Conservation (phyloP, 2,329 filamentous ascomycete species). For the Verticillium klebahnii region DNA sequence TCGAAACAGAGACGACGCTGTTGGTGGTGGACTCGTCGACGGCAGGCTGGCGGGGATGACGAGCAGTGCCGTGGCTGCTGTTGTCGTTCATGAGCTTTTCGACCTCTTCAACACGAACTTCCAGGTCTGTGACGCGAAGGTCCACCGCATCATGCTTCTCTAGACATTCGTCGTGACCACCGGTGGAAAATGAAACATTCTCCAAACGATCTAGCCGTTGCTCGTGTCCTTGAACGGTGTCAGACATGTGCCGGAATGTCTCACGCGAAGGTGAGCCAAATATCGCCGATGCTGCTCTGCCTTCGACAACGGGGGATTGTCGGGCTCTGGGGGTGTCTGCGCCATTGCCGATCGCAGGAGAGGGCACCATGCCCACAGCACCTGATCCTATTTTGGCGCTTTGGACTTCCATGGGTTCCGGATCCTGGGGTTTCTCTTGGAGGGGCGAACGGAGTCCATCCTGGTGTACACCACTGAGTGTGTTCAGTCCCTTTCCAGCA, state of each 20-base stretch:
- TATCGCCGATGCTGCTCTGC: conserved; percentile 4
- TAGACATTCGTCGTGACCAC: conserved; percentile 63
- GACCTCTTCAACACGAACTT: conserved; percentile 57
- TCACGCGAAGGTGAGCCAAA: conserved; percentile 23
- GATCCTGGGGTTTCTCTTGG: conserved; percentile 21
- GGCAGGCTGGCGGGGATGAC: conserved; percentile 28
- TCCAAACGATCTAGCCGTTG: conserved; percentile 65
- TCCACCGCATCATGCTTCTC: conserved; percentile 65
- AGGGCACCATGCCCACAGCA: background rate
- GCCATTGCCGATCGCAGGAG: conserved; percentile 9
- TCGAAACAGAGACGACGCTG: conserved; percentile 42
- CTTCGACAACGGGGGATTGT: conserved; percentile 6
- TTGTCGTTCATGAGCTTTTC: conserved; percentile 49
- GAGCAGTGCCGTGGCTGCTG: conserved; percentile 31
- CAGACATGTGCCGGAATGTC: conserved; percentile 40
- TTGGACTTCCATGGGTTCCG: background rate
- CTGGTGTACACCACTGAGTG: conserved; percentile 37
- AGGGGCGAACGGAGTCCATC: conserved; percentile 25
- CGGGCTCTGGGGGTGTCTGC: conserved; percentile 17
- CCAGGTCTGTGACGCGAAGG: conserved; percentile 63
- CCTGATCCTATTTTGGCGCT: background rate
- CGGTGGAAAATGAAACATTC: conserved; percentile 62
- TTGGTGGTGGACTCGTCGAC: conserved; percentile 38
- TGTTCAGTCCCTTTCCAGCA: conserved; percentile 49
- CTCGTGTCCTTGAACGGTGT: conserved; percentile 56